These are phyloP conservation scores for Schizothecium vesticola DNA, from an alignment of 495 filamentous ascomycete genomes.

Conservation along the genomic window DNA sequence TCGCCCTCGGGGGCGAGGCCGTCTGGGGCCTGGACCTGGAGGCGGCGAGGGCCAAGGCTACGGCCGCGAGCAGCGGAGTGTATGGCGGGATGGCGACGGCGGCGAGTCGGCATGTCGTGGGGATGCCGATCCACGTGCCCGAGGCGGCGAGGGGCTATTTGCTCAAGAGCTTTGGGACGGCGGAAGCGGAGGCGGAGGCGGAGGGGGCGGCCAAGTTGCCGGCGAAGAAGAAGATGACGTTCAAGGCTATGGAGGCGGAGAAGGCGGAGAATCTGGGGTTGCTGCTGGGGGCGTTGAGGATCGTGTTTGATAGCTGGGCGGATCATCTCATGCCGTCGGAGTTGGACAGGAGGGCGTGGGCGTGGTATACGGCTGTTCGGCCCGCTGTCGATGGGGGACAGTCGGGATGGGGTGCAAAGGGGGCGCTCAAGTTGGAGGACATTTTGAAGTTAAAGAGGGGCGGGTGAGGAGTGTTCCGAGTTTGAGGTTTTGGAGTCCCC, in stretches of 20 bases:
- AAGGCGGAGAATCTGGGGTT: conserved; percentile 62
- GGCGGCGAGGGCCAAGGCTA: conserved; percentile 41
- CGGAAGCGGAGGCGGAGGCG: conserved; percentile 7
- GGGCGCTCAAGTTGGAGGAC: conserved; percentile 56
- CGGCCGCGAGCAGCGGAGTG: conserved; percentile 13
- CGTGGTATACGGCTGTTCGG: conserved; percentile 70
- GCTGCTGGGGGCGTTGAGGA: conserved; percentile 60
- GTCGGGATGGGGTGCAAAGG: conserved; percentile 78
- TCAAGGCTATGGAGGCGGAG: conserved; percentile 43
- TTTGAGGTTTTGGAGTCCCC: neutral
- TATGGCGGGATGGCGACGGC: conserved; percentile 16
- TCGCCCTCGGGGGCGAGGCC: conserved; percentile 43
- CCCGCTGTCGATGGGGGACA: conserved; percentile 67
- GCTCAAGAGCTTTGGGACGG: conserved; percentile 52
- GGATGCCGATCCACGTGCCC: conserved; percentile 63
- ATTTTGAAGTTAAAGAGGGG: conserved; percentile 55
- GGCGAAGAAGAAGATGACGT: conserved; percentile 43
- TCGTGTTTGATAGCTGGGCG: conserved; percentile 67
- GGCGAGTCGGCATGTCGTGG: conserved; percentile 23
- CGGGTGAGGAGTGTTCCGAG: neutral
- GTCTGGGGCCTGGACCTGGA: conserved; percentile 80
- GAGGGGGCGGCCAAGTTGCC: neutral
- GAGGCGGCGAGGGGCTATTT: conserved; percentile 58
- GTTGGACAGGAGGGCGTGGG: conserved; percentile 69
- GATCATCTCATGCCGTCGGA: conserved; percentile 51